A percentile compares a stretch with the other conserved stretches of the same genome.
phyloP scores from a whole-genome alignment of 179 eudicot species.

The Beta lomatogona region DNA sequence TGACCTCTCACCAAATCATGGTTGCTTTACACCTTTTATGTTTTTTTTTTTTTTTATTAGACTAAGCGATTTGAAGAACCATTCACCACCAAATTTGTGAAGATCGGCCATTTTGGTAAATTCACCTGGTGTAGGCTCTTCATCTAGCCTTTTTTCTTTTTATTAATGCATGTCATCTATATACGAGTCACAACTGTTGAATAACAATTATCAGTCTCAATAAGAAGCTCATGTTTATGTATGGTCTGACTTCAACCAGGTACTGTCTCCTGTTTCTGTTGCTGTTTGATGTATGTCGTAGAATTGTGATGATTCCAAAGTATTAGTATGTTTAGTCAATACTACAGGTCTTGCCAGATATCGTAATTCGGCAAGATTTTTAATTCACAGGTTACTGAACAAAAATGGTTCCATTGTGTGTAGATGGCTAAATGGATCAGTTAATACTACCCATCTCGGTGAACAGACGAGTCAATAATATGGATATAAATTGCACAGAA shows the following conservation, averaged over 20 bases:
- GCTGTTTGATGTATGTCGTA: background rate
- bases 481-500: background rate
- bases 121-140: too few relatives aligned
- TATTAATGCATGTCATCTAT: background rate
- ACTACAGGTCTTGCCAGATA: background rate
- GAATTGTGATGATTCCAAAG: background rate
- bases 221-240: background rate
- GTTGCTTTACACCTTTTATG: background rate
- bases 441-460: background rate
- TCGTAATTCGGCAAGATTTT: too few relatives aligned
- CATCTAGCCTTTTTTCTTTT: background rate
- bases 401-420: background rate
- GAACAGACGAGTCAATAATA: background rate
- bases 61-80: too few relatives aligned
- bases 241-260: background rate
- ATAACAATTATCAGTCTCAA: background rate
- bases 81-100: too few relatives aligned
- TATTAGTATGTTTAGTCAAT: background rate
- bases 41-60: background rate
- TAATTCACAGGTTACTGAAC: too few relatives aligned
- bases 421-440: background rate
- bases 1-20: conserved; percentile 26
- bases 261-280: background rate
- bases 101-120: too few relatives aligned
- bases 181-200: background rate